Evolutionary conservation across 2,329 filamentous ascomycete genomes (phyloP).

Genomic region (Neocucurbitaria cava): DNA sequence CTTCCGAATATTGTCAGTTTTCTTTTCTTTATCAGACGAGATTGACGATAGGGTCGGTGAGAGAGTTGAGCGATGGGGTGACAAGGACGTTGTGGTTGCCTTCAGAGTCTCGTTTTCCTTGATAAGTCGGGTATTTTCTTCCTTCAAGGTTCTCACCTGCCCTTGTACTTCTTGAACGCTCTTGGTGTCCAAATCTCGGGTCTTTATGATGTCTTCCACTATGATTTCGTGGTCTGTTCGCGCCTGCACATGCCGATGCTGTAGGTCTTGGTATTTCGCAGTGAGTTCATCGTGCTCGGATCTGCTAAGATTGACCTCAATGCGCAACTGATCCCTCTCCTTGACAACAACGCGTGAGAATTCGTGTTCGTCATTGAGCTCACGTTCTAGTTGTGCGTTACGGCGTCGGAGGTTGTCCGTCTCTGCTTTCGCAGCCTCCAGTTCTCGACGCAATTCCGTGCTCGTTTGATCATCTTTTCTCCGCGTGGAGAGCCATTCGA

Average conservation of each 20-base stretch:
- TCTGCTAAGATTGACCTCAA: neutral
- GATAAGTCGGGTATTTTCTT: conserved; percentile 3
- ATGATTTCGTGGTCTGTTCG: conserved; percentile 5
- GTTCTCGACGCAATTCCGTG: neutral
- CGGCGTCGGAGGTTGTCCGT: neutral
- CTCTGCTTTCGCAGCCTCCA: neutral
- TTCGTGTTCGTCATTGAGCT: neutral
- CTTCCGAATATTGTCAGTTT: conserved; percentile 28
- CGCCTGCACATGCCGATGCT: neutral
- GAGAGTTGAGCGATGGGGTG: neutral
- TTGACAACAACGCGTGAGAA: neutral
- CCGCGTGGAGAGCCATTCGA: no score
- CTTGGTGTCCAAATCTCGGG: neutral
- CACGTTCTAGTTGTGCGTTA: neutral
- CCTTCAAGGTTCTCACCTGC: neutral
- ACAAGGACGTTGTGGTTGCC: neutral
- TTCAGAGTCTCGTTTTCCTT: conserved; percentile 4
- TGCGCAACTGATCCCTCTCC: neutral
- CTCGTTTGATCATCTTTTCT: no score
- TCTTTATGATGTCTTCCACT: conserved; percentile 1
- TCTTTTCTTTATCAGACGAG: conserved; percentile 5
- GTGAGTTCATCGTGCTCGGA: neutral
- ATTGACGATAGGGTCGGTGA: conserved; percentile 7
- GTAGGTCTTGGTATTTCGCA: neutral
- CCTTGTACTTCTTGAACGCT: neutral